A percentile compares a stretch with the other conserved stretches of the same genome.
Conservation (phyloP, 192 early-diverging fungal genomes). For the Umbelopsis vinacea region DNA sequence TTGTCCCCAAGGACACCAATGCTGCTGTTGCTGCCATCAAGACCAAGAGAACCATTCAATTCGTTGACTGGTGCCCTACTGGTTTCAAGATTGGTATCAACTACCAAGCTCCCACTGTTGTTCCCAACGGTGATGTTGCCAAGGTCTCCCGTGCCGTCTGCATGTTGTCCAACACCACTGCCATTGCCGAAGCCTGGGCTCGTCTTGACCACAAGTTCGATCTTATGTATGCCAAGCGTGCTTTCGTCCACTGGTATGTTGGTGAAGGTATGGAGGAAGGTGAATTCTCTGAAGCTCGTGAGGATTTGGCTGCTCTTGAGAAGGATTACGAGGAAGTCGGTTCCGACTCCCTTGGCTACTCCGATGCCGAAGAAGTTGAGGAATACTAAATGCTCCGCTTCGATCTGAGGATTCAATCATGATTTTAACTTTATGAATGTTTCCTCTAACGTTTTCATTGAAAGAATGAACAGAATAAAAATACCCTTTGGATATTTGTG, state of each 20-base stretch:
- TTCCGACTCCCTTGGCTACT: slow-evolving; percentile 89
- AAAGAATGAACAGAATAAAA: slow-evolving; percentile 1
- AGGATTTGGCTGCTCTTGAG: slow-evolving; percentile 99
- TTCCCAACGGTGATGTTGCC: slow-evolving; percentile 93
- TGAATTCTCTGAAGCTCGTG: slow-evolving; percentile 99
- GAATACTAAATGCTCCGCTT: slow-evolving; percentile 16
- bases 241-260: slow-evolving; percentile 99
- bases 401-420: not conserved
- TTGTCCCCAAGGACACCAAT: slow-evolving; percentile 98
- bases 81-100: slow-evolving; percentile 99
- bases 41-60: slow-evolving; percentile 96
- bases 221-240: slow-evolving; percentile 99
- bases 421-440: not conserved
- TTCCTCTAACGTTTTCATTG: too few species aligned
- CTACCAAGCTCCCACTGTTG: slow-evolving; percentile 87
- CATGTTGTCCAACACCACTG: slow-evolving; percentile 99
- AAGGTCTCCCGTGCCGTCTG: slow-evolving; percentile 95
- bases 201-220: slow-evolving; percentile 99
- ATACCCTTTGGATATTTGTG: slow-evolving; percentile 20
- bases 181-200: slow-evolving; percentile 99
- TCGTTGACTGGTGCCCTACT: slow-evolving; percentile 99
- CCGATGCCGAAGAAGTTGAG: slow-evolving; percentile 48
- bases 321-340: slow-evolving; percentile 99
- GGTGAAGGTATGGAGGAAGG: slow-evolving; percentile 99
- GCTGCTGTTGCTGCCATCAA: slow-evolving; percentile 88